Conservation (phyloP, 2,329 filamentous ascomycete species). For the Cordyceps tenuipes region DNA sequence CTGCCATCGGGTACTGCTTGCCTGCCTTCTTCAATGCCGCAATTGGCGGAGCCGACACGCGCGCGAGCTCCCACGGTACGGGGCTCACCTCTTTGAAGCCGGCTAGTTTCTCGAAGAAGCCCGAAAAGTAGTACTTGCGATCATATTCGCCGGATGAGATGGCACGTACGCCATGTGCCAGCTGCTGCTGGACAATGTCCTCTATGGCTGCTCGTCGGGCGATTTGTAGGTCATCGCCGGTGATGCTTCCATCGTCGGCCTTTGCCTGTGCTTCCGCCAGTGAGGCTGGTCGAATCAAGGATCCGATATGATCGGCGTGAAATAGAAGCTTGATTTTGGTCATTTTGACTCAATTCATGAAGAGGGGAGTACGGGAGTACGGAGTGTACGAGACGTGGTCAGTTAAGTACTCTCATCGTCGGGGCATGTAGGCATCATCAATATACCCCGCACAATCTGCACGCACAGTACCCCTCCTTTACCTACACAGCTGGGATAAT, state of each 20-base stretch:
- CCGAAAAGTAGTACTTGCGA: conserved; percentile 40
- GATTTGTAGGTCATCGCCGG: conserved; percentile 36
- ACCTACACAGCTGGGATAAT: background rate
- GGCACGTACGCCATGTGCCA: conserved; percentile 51
- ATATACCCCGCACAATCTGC: background rate
- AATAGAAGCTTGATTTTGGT: conserved; percentile 40
- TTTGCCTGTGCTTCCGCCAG: conserved; percentile 44
- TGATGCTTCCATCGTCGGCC: conserved; percentile 41
- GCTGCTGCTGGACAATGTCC: conserved; percentile 57
- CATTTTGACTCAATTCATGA: background rate
- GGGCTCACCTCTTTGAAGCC: conserved; percentile 31
- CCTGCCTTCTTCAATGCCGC: conserved; percentile 30
- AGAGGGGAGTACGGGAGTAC: background rate
- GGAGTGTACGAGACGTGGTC: background rate
- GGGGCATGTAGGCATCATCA: background rate
- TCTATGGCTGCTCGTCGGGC: conserved; percentile 56
- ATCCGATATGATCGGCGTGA: conserved; percentile 65
- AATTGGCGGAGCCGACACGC: conserved; percentile 30
- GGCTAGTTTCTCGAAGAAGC: conserved; percentile 39
- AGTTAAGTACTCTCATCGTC: background rate
- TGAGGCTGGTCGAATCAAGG: conserved; percentile 55
- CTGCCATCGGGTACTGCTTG: conserved; percentile 31
- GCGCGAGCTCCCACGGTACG: conserved; percentile 30
- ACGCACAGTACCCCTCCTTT: background rate
- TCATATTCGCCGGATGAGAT: conserved; percentile 64